Conservation (phyloP, 192 early-diverging fungal species). For the Mortierella antarctica region DNA sequence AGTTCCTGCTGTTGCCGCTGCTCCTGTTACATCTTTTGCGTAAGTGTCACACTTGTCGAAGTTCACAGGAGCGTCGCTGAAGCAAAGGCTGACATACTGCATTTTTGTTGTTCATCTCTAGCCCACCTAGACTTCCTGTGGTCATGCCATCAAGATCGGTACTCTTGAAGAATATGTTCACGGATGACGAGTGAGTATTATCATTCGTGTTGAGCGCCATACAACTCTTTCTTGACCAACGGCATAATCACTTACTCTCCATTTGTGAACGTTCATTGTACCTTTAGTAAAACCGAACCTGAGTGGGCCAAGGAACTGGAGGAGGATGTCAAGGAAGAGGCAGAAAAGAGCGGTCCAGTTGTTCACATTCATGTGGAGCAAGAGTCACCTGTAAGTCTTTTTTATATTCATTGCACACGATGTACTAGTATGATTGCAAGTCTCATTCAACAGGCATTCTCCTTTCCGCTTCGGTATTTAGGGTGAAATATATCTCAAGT, state of each 20-base stretch:
- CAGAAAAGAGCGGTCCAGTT: constrained; percentile 81
- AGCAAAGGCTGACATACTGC: neutral
- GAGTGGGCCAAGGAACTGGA: constrained; percentile 88
- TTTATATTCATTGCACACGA: neutral
- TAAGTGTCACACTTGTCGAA: constrained; percentile 5
- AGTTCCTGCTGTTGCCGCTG: constrained; percentile 26
- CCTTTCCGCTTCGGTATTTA: constrained; percentile 27
- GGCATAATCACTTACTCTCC: no score
- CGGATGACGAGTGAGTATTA: constrained; percentile 77
- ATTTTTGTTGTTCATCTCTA: constrained; percentile 8
- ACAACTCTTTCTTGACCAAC: no score
- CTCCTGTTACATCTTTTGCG: constrained; percentile 36
- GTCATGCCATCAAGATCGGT: constrained; percentile 72
- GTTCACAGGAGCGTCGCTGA: neutral
- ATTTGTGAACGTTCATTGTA: neutral
- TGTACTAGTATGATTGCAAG: neutral
- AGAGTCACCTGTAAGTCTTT: constrained; percentile 64
- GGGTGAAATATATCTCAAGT: constrained; percentile 89
- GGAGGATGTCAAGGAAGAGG: constrained; percentile 88
- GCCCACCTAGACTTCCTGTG: constrained; percentile 59
- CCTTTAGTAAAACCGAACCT: constrained; percentile 78
- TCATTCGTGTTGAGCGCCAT: neutral
- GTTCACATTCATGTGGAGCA: constrained; percentile 77
- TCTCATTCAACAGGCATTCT: neutral
- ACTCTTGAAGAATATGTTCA: constrained; percentile 89